These are phyloP conservation scores for Citrullus mucosospermus DNA, from an alignment of 306 rosid species.

Conservation along the genomic window DNA sequence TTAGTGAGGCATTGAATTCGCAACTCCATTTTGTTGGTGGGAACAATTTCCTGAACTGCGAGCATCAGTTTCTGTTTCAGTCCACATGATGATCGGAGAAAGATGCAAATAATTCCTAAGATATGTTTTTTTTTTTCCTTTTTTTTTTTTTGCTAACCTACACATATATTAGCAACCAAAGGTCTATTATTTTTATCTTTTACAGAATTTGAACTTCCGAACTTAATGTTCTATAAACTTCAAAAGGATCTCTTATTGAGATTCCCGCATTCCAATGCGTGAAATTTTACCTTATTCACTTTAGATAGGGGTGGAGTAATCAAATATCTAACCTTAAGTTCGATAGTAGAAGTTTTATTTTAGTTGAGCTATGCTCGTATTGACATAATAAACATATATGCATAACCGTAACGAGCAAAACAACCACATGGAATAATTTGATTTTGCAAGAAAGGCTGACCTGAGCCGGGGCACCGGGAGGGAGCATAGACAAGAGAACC, in stretches of 20 bases:
- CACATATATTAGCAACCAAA: no score
- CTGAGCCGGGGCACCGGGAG: conserved; percentile 99
- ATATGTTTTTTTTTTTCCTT: no score
- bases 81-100: background rate
- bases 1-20: conserved; percentile 85
- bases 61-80: background rate
- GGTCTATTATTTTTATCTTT: no score
- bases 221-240: background rate
- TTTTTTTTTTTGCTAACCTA: no score
- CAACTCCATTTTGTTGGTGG: conserved; percentile 97
- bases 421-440: background rate
- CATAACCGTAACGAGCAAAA: background rate
- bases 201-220: no score
- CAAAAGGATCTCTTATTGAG: background rate
- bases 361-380: no score
- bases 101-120: background rate
- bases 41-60: conserved; percentile 81
- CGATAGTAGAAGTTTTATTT: no score
- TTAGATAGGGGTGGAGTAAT: no score
- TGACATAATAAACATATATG: background rate
- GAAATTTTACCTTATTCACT: no score
- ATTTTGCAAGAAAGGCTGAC: background rate
- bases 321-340: no score
- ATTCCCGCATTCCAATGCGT: no score
- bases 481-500: conserved; percentile 89